Evolutionary conservation across 139 green algal species (phyloP).

Genomic region (Chloropicon primus): DNA sequence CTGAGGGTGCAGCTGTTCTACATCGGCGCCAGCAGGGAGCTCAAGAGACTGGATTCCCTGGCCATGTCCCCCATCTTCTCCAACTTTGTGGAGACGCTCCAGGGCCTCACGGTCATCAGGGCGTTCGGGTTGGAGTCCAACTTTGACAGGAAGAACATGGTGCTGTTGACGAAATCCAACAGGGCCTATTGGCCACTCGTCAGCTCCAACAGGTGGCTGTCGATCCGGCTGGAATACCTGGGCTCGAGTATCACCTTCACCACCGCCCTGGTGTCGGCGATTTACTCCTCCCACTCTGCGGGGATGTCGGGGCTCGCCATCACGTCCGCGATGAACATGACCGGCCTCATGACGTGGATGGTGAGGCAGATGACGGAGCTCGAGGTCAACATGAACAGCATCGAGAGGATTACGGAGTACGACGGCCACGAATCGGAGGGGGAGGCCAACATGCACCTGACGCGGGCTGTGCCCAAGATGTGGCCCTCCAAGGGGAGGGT

Average conservation of each 20-base stretch:
- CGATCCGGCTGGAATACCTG: conserved; percentile 32
- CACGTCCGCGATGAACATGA: conserved; percentile 68
- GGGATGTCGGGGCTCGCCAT: conserved; percentile 79
- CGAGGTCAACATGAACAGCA: conserved; percentile 83
- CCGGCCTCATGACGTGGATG: conserved; percentile 70
- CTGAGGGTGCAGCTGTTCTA: conserved; percentile 43
- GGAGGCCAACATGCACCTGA: neutral
- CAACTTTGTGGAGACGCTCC: conserved; percentile 48
- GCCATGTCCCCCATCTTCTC: conserved; percentile 74
- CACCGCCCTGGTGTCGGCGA: neutral
- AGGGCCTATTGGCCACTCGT: conserved; percentile 46
- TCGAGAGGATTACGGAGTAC: conserved; percentile 82
- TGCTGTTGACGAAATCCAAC: conserved; percentile 53
- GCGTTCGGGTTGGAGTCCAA: conserved; percentile 56
- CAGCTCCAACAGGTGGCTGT: conserved; percentile 43
- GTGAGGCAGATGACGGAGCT: conserved; percentile 71
- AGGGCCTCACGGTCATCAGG: conserved; percentile 78
- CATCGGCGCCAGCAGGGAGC: conserved; percentile 42
- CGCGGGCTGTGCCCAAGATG: neutral
- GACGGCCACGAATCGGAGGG: neutral
- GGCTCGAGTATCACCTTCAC: neutral
- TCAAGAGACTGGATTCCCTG: conserved; percentile 75
- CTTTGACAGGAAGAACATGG: conserved; percentile 41
- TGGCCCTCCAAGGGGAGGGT: neutral
- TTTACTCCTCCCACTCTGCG: conserved; percentile 18